Evolutionary conservation across 805 yeast species (phyloP).

Genomic region (Blastobotrys parvus): DNA sequence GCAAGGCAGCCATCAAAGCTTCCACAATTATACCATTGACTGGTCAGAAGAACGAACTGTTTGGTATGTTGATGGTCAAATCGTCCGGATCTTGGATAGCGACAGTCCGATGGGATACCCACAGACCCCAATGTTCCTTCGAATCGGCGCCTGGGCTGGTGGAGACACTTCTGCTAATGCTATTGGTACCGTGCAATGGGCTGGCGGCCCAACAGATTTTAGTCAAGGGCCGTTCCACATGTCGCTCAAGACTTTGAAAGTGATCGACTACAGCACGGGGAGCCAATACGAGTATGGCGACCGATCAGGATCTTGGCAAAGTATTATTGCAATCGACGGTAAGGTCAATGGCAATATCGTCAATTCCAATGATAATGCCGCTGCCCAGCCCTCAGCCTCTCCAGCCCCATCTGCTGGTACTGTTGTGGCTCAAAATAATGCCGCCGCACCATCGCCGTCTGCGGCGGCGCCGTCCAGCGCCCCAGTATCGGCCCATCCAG

Average conservation of each 20-base stretch:
- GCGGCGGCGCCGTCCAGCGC: too few relatives aligned
- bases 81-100: conserved; percentile 53
- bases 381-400: too few relatives aligned
- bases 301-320: conserved; percentile 32
- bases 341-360: conserved; percentile 45
- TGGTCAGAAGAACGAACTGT: conserved; percentile 61
- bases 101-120: conserved; percentile 67
- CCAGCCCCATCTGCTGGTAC: too few relatives aligned
- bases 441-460: too few relatives aligned
- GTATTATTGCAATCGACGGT: conserved; percentile 36
- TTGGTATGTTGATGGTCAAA: conserved; percentile 65
- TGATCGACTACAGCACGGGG: conserved; percentile 51
- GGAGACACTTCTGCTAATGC: conserved; percentile 40
- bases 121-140: conserved; percentile 77
- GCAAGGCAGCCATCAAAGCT: conserved; percentile 45
- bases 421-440: too few relatives aligned
- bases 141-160: conserved; percentile 44
- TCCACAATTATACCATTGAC: conserved; percentile 73
- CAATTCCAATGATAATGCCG: background rate
- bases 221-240: conserved; percentile 43
- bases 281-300: conserved; percentile 34
- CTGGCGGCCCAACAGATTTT: conserved; percentile 55
- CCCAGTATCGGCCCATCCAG: too few relatives aligned
- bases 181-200: conserved; percentile 63
- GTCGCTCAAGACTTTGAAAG: conserved; percentile 49